A percentile compares a stretch with the other conserved stretches of the same genome.
Conservation (phyloP, 208 protist species). For the Trypanosoma mega region DNA sequence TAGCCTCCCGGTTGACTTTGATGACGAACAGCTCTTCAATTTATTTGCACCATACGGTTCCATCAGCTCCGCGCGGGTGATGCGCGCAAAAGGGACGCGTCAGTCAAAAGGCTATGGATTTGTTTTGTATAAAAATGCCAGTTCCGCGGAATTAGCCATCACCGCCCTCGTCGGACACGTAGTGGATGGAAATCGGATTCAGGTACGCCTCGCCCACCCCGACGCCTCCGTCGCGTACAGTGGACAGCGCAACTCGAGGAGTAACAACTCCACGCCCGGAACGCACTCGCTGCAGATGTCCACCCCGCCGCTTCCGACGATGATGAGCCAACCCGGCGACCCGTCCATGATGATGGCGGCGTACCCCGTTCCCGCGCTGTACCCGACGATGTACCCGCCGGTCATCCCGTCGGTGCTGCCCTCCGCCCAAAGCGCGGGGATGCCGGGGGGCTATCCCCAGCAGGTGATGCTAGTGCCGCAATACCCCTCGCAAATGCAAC, state of each 20-base stretch:
- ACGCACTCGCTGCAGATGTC: conserved; percentile 1
- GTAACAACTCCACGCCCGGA: conserved; percentile 12
- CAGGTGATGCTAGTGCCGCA: conserved; percentile 24
- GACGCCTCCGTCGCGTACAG: conserved; percentile 37
- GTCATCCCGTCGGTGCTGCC: conserved; percentile 1
- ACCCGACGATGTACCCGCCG: conserved; percentile 14
- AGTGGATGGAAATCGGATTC: conserved; percentile 49
- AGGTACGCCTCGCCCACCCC: conserved; percentile 68
- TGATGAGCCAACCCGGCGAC: not conserved
- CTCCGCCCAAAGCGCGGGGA: not conserved
- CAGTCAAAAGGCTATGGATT: conserved; percentile 79
- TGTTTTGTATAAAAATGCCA: conserved; percentile 56
- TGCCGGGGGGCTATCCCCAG: conserved; percentile 1
- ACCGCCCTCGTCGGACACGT: conserved; percentile 36
- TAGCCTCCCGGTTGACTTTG: conserved; percentile 61
- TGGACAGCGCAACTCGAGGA: conserved; percentile 10
- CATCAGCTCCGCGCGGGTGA: conserved; percentile 66
- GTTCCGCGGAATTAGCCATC: conserved; percentile 45
- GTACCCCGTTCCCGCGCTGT: not conserved
- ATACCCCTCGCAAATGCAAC: conserved; percentile 12
- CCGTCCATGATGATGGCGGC: conserved; percentile 16
- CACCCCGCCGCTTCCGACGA: not conserved
- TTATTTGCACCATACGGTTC: conserved; percentile 60
- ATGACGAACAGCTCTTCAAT: conserved; percentile 55
- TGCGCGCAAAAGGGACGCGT: conserved; percentile 56